These are phyloP conservation scores for Termitomyces sp. DNA, from an alignment of 768 basidiomycete genomes.

Conservation along the genomic window DNA sequence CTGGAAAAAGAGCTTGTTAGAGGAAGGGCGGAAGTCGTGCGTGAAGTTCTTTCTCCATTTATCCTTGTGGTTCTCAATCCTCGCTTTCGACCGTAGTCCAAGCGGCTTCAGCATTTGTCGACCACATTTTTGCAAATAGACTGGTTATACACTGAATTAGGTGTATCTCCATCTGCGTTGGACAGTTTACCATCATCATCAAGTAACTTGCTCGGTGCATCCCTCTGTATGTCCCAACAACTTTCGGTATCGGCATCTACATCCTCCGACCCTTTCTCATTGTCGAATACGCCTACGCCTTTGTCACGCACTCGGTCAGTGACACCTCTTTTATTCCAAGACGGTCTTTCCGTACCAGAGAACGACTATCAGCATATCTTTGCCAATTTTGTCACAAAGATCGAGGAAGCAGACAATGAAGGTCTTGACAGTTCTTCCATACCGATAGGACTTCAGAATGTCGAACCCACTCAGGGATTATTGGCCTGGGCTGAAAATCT, in stretches of 20 bases:
- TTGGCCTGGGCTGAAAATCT: slow-evolving; percentile 63
- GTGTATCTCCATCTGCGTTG: slow-evolving; percentile 54
- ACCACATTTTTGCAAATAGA: slow-evolving; percentile 70
- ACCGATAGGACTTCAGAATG: slow-evolving; percentile 58
- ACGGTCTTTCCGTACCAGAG: slow-evolving; percentile 27
- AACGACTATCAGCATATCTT: slow-evolving; percentile 54
- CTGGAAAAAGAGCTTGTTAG: slow-evolving; percentile 82
- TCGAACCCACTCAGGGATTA: slow-evolving; percentile 76
- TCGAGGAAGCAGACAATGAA: slow-evolving; percentile 55
- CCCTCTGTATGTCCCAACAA: slow-evolving; percentile 24
- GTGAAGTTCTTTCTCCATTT: slow-evolving; percentile 20
- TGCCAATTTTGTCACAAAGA: slow-evolving; percentile 52
- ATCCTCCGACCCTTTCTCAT: slow-evolving; percentile 42
- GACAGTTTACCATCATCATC: slow-evolving; percentile 36
- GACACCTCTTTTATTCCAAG: slow-evolving; percentile 31
- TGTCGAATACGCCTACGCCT: slow-evolving; percentile 50
- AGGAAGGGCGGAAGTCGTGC: slow-evolving; percentile 81
- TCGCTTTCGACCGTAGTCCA: slow-evolving; percentile 36
- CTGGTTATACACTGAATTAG: slow-evolving; percentile 79
- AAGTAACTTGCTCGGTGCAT: slow-evolving; percentile 14
- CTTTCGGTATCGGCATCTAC: slow-evolving; percentile 29
- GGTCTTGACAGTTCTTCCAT: slow-evolving; percentile 31
- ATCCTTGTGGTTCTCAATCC: neutral
- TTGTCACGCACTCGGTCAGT: slow-evolving; percentile 30
- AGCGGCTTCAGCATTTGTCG: slow-evolving; percentile 61